Base-by-base conservation (phyloP, 2,329 filamentous ascomycete species). In the Talaromyces sp. region DNA sequence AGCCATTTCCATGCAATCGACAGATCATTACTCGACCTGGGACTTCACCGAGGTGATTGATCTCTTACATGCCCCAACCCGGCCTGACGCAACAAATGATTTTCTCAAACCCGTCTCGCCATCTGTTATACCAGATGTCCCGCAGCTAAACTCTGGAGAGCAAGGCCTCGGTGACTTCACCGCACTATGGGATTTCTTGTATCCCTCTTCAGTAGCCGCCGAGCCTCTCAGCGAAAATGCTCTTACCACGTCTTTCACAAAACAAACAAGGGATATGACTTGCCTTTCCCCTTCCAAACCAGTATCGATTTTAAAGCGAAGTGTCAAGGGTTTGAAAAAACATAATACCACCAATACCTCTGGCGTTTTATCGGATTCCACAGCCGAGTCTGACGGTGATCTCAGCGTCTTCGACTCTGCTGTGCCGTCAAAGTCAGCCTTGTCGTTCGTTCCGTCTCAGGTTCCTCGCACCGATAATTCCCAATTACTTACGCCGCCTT, bases 21-120 rank as follows among this genome's bases (percentile, higher is more conserved):
- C 67, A 62, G 67, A 70, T 60, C 64, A 67, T 23, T 59, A 69
- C 63, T 73, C 73, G 42, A 70, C 72, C 60, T 81, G 80, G 80
- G 79, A 81, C 70, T 77, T 81, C 63, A 71, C 73, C 66, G 73
- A 76, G 67, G 80, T 78, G 66, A 76, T 79, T 66, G 72, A 76
- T 65, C 74, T 81, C 55, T 72, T 81, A 7, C 70, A 73, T 56
- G 76, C 74, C 14, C 73, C 75, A 21, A 69, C 69, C 8, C 61
- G 52, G 33, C 62, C 68, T 31, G n/a, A 11, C 12, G 21, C 23
- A 5, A 18, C 23, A 18, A 25, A 25, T 16, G 28, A 31, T 33
- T 33, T 44, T 33, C 57, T 35, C 39, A 37, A 66, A 54, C 62
- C 56, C 64, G 64, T 65, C 31, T 54, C 58, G 62, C 69, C 60